Percentiles rank a stretch among this genome's conserved stretches.
These are phyloP conservation scores for Mortierella sp. DNA, from an alignment of 371 early-diverging fungal genomes.

Conservation along the genomic window DNA sequence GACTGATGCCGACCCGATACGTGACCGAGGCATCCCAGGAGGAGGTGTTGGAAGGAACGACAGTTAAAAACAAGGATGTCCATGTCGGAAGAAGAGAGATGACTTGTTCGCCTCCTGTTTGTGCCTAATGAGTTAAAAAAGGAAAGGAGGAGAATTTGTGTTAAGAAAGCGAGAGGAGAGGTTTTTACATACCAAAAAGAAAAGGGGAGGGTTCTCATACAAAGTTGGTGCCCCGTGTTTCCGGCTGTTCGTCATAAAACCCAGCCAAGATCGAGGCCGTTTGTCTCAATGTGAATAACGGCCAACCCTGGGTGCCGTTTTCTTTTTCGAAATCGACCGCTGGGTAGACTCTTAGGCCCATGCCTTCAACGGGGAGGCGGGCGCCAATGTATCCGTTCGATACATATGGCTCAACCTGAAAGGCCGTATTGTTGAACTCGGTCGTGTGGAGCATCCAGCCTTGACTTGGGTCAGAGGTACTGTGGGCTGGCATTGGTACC, in stretches of 20 bases:
- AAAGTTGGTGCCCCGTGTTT: constrained; percentile 45
- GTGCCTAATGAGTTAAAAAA: constrained; percentile 15
- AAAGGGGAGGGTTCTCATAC: constrained; percentile 10
- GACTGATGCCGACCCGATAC: constrained; percentile 31
- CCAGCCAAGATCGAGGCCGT: constrained; percentile 47
- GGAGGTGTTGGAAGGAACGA: constrained; percentile 1
- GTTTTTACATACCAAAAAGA: too few relatives aligned
- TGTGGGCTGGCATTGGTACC: too few relatives aligned
- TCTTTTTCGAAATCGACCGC: constrained; percentile 23
- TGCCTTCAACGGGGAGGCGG: constrained; percentile 37
- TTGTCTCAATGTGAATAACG: constrained; percentile 32
- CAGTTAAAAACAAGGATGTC: constrained; percentile 32
- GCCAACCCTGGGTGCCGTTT: constrained; percentile 47
- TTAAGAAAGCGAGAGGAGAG: too few relatives aligned
- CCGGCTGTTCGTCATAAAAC: constrained; percentile 31
- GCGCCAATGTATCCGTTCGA: constrained; percentile 49
- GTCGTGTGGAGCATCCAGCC: constrained; percentile 34
- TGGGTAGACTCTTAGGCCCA: constrained; percentile 35
- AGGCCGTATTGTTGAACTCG: constrained; percentile 33
- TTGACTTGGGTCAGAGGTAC: background rate
- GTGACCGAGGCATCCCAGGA: constrained; percentile 20
- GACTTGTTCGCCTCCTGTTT: constrained; percentile 47
- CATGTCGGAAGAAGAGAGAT: constrained; percentile 43
- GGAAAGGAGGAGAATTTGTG: too few relatives aligned
- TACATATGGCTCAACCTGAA: constrained; percentile 38